These are phyloP conservation scores for Malania oleifera DNA, from an alignment of 164 flowering plant genomes.

Conservation along the genomic window DNA sequence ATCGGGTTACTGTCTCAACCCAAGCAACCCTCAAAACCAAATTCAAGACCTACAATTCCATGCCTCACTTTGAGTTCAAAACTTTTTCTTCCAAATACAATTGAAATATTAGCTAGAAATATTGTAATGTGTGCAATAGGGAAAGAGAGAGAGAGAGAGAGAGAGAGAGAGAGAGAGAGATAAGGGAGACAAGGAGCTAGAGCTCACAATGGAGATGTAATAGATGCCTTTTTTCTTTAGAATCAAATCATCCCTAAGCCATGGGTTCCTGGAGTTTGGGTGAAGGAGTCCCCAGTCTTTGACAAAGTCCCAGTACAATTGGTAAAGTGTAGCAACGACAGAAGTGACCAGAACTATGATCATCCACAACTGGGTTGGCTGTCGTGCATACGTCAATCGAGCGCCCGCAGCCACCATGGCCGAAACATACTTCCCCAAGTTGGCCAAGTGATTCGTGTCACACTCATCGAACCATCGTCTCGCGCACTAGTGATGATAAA, in stretches of 20 bases:
- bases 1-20: conserved; percentile 68
- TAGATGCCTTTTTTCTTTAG: conserved; percentile 72
- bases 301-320: conserved; percentile 94
- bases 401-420: conserved; percentile 99
- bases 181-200: too few relatives aligned
- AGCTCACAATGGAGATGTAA: conserved; percentile 76
- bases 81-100: background rate
- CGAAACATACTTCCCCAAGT: conserved; percentile 96
- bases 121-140: background rate
- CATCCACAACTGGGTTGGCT: conserved; percentile 47
- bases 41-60: conserved; percentile 55
- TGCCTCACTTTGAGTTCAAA: background rate
- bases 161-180: conserved; percentile 1
- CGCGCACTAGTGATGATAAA: conserved; percentile 75
- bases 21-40: conserved; percentile 77
- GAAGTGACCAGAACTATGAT: conserved; percentile 61
- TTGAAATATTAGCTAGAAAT: background rate
- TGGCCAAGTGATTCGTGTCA: conserved; percentile 61
- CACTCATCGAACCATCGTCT: conserved; percentile 86
- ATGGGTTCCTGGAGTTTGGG: conserved; percentile 58
- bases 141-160: background rate
- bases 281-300: conserved; percentile 90
- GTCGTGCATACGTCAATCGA: conserved; percentile 59
- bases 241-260: conserved; percentile 83
- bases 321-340: conserved; percentile 72